Percentiles rank a stretch among this genome's conserved stretches.
These are phyloP conservation scores for Exophiala mesophila DNA, from an alignment of 2,329 filamentous ascomycete species.

Conservation along the genomic window DNA sequence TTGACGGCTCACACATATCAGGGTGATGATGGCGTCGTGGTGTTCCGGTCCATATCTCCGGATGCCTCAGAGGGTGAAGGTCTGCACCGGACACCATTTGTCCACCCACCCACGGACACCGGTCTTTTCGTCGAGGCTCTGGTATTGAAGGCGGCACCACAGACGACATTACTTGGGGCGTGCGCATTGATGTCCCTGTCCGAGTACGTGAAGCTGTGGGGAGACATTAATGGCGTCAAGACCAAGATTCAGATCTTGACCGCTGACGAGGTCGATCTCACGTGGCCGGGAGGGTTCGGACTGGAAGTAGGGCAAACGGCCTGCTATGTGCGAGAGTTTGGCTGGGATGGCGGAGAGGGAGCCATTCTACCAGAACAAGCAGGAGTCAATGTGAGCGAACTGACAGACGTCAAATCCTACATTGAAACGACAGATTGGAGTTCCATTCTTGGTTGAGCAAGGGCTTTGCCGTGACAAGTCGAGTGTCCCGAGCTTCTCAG, in stretches of 20 bases:
- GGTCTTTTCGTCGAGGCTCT: constrained; percentile 30
- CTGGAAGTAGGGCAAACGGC: constrained; percentile 33
- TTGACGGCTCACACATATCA: neutral
- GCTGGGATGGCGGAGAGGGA: constrained; percentile 34
- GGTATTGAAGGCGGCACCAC: constrained; percentile 21
- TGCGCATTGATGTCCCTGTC: constrained; percentile 8
- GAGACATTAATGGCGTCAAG: constrained; percentile 4
- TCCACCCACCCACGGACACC: constrained; percentile 29
- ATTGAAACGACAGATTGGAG: constrained; percentile 9
- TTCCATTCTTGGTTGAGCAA: neutral
- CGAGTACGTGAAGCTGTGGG: constrained; percentile 21
- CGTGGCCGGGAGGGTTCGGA: constrained; percentile 27
- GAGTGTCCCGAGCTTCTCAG: no score
- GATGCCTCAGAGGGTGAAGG: neutral
- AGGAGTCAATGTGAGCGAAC: constrained; percentile 2
- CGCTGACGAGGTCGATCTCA: constrained; percentile 26
- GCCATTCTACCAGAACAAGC: constrained; percentile 29
- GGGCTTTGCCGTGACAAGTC: no score
- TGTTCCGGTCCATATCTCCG: neutral
- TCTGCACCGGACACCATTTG: constrained; percentile 22
- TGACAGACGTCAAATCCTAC: constrained; percentile 5
- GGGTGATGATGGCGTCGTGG: constrained; percentile 2
- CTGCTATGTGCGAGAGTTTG: constrained; percentile 33
- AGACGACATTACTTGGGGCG: constrained; percentile 19
- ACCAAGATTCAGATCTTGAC: constrained; percentile 1